These are phyloP conservation scores for Coccomyxa sp. DNA, from an alignment of 139 green algal species.

Conservation along the genomic window DNA sequence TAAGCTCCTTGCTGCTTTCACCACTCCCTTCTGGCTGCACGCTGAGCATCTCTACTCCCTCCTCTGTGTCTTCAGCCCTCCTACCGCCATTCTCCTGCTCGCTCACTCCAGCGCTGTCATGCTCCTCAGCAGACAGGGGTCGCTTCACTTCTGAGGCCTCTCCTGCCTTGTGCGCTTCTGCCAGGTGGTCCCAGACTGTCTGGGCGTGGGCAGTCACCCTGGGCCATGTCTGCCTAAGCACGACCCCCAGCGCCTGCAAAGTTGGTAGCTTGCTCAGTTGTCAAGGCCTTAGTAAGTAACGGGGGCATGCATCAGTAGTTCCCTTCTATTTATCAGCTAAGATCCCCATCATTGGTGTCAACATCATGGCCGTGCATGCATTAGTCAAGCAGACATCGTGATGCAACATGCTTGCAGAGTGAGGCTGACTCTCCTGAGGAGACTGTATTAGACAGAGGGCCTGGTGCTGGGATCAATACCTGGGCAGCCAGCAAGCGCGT, in stretches of 20 bases:
- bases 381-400: too few relatives aligned
- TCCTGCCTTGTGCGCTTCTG: background rate
- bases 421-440: too few relatives aligned
- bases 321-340: too few relatives aligned
- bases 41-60: too few relatives aligned
- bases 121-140: background rate
- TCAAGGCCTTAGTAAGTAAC: too few relatives aligned
- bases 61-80: background rate
- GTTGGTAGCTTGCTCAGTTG: too few relatives aligned
- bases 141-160: background rate
- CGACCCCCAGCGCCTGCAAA: conserved; percentile 11
- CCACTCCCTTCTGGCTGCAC: background rate
- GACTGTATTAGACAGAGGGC: too few relatives aligned
- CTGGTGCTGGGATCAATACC: too few relatives aligned
- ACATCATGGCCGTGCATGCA: too few relatives aligned
- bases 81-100: background rate
- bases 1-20: background rate
- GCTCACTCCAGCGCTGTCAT: background rate
- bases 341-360: too few relatives aligned
- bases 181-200: conserved; percentile 29
- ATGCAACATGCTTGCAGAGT: too few relatives aligned
- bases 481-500: conserved; percentile 14
- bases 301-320: too few relatives aligned
- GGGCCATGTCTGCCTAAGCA: conserved; percentile 42
- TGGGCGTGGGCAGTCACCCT: conserved; percentile 32